Base-by-base conservation (phyloP, 805 yeast genomes). In the Lipomyces anomalus region DNA sequence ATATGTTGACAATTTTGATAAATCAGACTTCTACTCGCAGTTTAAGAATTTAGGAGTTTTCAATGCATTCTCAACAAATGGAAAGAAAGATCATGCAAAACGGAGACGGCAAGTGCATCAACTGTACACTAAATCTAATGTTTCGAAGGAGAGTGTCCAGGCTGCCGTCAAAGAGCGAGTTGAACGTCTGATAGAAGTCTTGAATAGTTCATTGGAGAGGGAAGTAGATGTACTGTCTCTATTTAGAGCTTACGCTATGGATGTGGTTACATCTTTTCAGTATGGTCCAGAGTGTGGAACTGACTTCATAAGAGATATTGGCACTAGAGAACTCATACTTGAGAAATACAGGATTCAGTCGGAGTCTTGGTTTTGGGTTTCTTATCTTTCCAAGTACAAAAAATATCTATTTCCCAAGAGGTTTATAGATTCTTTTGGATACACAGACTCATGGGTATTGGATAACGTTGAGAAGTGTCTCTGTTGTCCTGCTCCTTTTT, bases 221-320 rank as follows among this genome's bases (percentile, higher is more conserved):
- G 63, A 72, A 26, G 56, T 80, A 33, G 82, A 82, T 41, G 80
- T 76, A 2, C 78, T 76, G 55, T 68, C 75, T 17, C 60, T 82
- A n/a, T 82, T 81, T 68, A 79, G 79, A n/a, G 66, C 80, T 16
- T 67, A 82, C 57, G 88, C 89, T 3, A 75, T 82, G 78, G 88
- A 82, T 56, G 80, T 78, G 3, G 78, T 81, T 1, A 72, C 80
- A 1, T 71, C 73, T 18, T 79, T 80, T 57, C 77, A 78, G 45
- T 69, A 79, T 47, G 89, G 89, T 0, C 52, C 60, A 0, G 61
- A 66, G 6, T 67, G 71, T 44, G 72, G 79, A 16, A 66, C 76
- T 1, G 61, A 74, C 30, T 61, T 78, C 29, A 56, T 80, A 29
- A 48, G 60, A 4, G 67, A 70, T 42, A 21, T 16, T 5, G 6